These are phyloP conservation scores for Mortierella sp. DNA, from an alignment of 371 early-diverging fungal genomes.

Conservation along the genomic window DNA sequence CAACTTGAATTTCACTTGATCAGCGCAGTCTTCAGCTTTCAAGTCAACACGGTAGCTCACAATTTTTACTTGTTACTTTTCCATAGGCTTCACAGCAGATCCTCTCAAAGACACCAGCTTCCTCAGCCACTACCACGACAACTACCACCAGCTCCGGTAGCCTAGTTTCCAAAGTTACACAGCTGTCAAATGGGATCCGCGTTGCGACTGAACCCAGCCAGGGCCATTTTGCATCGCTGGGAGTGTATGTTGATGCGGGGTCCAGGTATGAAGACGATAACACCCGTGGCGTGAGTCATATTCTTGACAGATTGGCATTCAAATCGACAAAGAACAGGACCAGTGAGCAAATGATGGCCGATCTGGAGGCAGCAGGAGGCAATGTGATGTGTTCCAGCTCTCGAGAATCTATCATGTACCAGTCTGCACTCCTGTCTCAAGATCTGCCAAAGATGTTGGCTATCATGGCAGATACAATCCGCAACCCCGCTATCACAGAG, in stretches of 20 bases:
- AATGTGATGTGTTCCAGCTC: conserved; percentile 90
- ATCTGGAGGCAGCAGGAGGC: conserved; percentile 90
- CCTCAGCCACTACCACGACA: neutral
- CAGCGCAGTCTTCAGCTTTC: neutral
- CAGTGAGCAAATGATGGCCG: conserved; percentile 77
- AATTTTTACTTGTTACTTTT: neutral
- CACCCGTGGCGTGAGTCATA: conserved; percentile 84
- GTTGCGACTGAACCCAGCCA: conserved; percentile 85
- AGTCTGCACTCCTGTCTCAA: conserved; percentile 89
- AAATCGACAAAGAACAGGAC: conserved; percentile 83
- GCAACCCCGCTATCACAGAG: conserved; percentile 75
- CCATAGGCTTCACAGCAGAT: conserved; percentile 22
- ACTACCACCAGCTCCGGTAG: conserved; percentile 16
- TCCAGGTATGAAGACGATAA: conserved; percentile 84
- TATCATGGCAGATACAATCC: conserved; percentile 86
- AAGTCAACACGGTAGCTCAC: too few species aligned
- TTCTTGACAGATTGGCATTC: conserved; percentile 93
- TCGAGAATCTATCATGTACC: conserved; percentile 96
- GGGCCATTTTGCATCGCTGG: conserved; percentile 91
- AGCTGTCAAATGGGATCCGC: conserved; percentile 88
- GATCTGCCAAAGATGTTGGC: conserved; percentile 80
- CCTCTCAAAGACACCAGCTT: conserved; percentile 12
- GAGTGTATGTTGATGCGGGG: conserved; percentile 92
- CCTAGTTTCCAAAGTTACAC: conserved; percentile 68
- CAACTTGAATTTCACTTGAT: neutral